These are phyloP conservation scores for Boletus vinaceobasis DNA, from an alignment of 768 basidiomycete species.

Conservation along the genomic window DNA sequence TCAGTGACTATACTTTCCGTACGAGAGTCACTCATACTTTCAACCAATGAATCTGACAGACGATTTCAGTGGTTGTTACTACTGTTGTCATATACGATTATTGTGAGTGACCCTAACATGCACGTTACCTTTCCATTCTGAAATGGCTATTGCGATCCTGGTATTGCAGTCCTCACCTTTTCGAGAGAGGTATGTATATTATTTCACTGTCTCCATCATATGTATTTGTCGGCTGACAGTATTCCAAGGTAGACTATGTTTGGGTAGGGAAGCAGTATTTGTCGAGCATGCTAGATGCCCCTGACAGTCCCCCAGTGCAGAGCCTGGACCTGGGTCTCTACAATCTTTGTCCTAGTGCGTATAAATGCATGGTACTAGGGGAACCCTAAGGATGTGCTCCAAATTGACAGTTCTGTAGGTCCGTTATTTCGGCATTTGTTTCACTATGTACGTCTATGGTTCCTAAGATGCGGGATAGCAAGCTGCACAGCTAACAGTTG, in stretches of 20 bases:
- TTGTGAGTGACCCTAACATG: background rate
- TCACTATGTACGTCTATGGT: background rate
- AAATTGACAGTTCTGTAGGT: background rate
- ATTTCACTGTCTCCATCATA: rapidly evolving
- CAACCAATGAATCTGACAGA: background rate
- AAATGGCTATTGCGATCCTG: background rate
- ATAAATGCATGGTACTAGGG: too few relatives aligned
- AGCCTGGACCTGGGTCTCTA: conserved; percentile 9
- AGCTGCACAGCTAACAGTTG: background rate
- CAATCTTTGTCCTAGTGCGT: conserved; percentile 5
- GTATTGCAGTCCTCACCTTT: conserved; percentile 1
- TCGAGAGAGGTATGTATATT: background rate
- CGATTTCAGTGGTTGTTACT: background rate
- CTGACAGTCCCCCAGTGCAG: background rate
- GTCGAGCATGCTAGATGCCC: too few relatives aligned
- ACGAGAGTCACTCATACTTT: too few relatives aligned
- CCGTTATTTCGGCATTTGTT: background rate
- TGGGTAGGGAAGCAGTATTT: conserved; percentile 4
- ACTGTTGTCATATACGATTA: conserved; percentile 5
- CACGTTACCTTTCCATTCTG: too few relatives aligned
- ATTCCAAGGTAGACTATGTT: conserved; percentile 7
- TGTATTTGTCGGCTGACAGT: background rate
- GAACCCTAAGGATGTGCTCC: background rate
- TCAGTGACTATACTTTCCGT: background rate
- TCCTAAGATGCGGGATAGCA: too few relatives aligned